Evolutionary conservation across 805 yeast genomes (phyloP).

Genomic region (Ogataea pignaliae): DNA sequence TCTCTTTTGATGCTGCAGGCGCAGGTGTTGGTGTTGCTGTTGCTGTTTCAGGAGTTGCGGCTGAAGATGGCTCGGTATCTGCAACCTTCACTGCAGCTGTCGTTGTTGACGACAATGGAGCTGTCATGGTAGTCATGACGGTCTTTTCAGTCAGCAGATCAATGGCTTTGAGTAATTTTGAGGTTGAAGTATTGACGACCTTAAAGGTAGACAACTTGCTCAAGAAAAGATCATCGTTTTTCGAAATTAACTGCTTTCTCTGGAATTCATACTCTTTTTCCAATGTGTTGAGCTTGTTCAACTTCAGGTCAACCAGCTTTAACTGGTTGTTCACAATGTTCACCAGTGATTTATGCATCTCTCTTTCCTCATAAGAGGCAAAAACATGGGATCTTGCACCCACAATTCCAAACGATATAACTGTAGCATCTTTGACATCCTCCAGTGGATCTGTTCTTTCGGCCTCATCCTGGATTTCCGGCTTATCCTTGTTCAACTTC

Average conservation of each 20-base stretch:
- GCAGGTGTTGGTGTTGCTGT: too few species aligned
- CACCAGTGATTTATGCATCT: conserved; percentile 56
- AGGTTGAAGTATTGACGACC: conserved; percentile 46
- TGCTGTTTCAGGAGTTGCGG: too few species aligned
- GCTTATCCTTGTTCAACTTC: conserved; percentile 33
- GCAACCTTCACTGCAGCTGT: not conserved
- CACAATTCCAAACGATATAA: conserved; percentile 66
- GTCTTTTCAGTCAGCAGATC: conserved; percentile 18
- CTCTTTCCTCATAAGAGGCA: conserved; percentile 77
- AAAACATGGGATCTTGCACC: conserved; percentile 79
- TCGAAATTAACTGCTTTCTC: conserved; percentile 51
- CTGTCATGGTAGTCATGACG: not conserved
- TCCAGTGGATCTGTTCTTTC: conserved; percentile 19
- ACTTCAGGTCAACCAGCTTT: conserved; percentile 60
- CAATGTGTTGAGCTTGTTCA: conserved; percentile 51
- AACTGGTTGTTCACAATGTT: conserved; percentile 58
- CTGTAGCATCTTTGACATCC: conserved; percentile 54
- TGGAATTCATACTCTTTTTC: conserved; percentile 66
- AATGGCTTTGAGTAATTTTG: conserved; percentile 40
- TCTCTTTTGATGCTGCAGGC: too few species aligned
- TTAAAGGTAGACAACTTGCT: conserved; percentile 66
- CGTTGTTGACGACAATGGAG: not conserved
- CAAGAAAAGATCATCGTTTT: conserved; percentile 62
- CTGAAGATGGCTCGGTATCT: too few species aligned
- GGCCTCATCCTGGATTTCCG: conserved; percentile 10